A percentile compares a stretch with the other conserved stretches of the same genome.
phyloP scores from a whole-genome alignment of 2,329 filamentous ascomycete genomes.

The Gaeumannomyces tritici region DNA sequence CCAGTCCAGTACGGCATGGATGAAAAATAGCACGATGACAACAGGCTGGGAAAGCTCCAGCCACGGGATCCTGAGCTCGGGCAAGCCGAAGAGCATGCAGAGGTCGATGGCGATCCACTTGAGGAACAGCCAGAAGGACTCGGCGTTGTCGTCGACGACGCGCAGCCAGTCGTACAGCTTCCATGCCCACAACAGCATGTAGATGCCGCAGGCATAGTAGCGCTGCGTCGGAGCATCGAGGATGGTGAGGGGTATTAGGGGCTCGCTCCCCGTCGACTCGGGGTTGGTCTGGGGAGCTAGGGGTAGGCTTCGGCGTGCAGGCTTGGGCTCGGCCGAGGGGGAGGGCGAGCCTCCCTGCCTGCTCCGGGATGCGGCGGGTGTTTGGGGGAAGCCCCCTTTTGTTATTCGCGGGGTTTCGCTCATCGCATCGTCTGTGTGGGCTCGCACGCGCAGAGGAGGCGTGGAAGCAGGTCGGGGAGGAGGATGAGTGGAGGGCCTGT shows the following conservation, averaged over 20 bases:
- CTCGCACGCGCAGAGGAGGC: background rate
- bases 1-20: conserved; percentile 66
- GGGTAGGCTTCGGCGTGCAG: conserved; percentile 22
- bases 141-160: conserved; percentile 62
- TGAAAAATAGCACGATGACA: conserved; percentile 59
- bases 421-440: conserved; percentile 12
- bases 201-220: conserved; percentile 76
- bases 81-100: conserved; percentile 76
- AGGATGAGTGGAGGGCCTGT: background rate
- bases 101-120: conserved; percentile 92
- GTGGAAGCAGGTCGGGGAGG: background rate
- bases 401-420: conserved; percentile 14
- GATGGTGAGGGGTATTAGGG: conserved; percentile 70
- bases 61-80: conserved; percentile 89
- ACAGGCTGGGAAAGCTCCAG: conserved; percentile 77
- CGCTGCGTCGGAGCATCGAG: conserved; percentile 88
- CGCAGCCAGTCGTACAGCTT: conserved; percentile 78
- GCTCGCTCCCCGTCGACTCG: conserved; percentile 27
- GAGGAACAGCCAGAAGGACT: conserved; percentile 82
- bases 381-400: conserved; percentile 16
- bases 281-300: conserved; percentile 33
- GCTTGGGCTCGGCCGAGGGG: background rate
- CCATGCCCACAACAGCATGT: conserved; percentile 68
- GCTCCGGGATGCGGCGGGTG: conserved; percentile 13
- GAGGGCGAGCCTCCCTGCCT: conserved; percentile 8